Evolutionary conservation across 495 filamentous ascomycete species (phyloP).

Genomic region (Aspergillus haitiensis): DNA sequence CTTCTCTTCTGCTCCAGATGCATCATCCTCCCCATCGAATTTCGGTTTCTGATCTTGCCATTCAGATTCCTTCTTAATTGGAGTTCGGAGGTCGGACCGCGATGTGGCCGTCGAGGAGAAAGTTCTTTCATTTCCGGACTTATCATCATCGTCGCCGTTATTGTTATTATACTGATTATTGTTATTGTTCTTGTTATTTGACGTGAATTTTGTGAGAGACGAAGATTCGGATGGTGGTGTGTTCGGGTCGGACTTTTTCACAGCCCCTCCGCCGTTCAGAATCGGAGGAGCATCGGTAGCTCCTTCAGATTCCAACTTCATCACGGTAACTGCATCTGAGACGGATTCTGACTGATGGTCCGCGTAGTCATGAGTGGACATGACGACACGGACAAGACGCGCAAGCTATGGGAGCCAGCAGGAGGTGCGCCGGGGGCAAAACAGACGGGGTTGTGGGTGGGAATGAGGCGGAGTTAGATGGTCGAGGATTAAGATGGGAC

Average conservation of each 20-base stretch:
- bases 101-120: slow-evolving; percentile 20
- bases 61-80: slow-evolving; percentile 25
- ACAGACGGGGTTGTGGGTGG: slow-evolving; percentile 3
- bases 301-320: slow-evolving; percentile 38
- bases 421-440: slow-evolving; percentile 15
- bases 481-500: slow-evolving; percentile 4
- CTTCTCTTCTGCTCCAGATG: slow-evolving; percentile 34
- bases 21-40: slow-evolving; percentile 11
- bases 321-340: slow-evolving; percentile 38
- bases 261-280: slow-evolving; percentile 27
- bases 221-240: slow-evolving; percentile 8
- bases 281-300: slow-evolving; percentile 18
- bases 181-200: neutral
- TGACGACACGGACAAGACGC: slow-evolving; percentile 47
- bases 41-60: slow-evolving; percentile 8
- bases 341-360: slow-evolving; percentile 43
- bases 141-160: too few species aligned
- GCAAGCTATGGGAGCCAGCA: slow-evolving; percentile 23
- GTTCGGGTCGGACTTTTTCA: slow-evolving; percentile 20
- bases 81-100: slow-evolving; percentile 23
- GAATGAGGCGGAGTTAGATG: slow-evolving; percentile 5
- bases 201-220: slow-evolving; percentile 7
- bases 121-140: neutral
- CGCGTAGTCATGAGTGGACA: slow-evolving; percentile 48
- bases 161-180: too few species aligned